Percentiles rank a stretch among this genome's conserved stretches.
These are phyloP conservation scores for Dioszegia crocea DNA, from an alignment of 768 basidiomycete genomes.

Conservation along the genomic window DNA sequence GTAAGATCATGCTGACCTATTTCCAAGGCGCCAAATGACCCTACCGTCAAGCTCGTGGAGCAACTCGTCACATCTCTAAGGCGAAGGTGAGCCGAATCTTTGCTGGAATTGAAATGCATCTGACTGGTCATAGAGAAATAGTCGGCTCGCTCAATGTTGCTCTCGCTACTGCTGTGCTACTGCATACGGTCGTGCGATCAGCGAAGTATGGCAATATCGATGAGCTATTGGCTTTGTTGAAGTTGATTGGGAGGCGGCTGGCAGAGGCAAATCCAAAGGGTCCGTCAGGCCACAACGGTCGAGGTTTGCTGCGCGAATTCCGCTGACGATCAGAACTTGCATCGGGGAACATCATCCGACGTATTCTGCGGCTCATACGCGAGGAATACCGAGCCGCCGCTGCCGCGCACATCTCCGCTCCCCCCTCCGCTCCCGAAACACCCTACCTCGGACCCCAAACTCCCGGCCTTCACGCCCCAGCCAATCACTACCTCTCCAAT, in stretches of 20 bases:
- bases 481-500: slow-evolving; percentile 39
- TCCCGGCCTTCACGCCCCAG: slow-evolving; percentile 43
- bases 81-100: slow-evolving; percentile 23
- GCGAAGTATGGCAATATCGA: slow-evolving; percentile 82
- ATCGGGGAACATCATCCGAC: slow-evolving; percentile 89
- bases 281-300: slow-evolving; percentile 47
- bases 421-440: slow-evolving; percentile 37
- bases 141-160: slow-evolving; percentile 87
- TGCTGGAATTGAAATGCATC: not conserved
- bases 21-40: slow-evolving; percentile 29
- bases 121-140: slow-evolving; percentile 50
- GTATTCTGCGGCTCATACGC: slow-evolving; percentile 85
- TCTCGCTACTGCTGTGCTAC: slow-evolving; percentile 77
- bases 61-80: slow-evolving; percentile 31
- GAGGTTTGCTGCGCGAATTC: not conserved
- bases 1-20: not conserved
- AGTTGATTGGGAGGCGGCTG: slow-evolving; percentile 70
- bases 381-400: slow-evolving; percentile 88
- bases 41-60: slow-evolving; percentile 25
- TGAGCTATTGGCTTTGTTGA: slow-evolving; percentile 73
- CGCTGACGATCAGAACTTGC: slow-evolving; percentile 66
- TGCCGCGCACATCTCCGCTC: slow-evolving; percentile 51
- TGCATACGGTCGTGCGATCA: slow-evolving; percentile 83
- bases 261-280: slow-evolving; percentile 95
- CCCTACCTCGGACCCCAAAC: slow-evolving; percentile 43